phyloP scores from a whole-genome alignment of 1,284 basidiomycete species.

The Ceratobasidium sp. region DNA sequence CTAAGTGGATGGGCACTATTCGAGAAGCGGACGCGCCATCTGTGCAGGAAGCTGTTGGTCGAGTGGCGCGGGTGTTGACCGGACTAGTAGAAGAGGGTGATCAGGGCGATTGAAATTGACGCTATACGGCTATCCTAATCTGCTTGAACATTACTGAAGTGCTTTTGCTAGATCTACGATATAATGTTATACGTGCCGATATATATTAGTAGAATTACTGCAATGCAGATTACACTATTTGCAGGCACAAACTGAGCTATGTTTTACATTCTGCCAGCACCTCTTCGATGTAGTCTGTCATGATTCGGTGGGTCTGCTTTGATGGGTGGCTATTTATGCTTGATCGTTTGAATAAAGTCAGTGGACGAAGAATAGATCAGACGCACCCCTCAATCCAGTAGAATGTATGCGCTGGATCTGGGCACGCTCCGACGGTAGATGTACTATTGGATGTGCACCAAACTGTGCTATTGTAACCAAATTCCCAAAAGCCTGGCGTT shows the following conservation, averaged over 20 bases:
- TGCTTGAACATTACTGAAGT: no score
- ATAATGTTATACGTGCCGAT: no score
- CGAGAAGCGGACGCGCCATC: slow-evolving; percentile 55
- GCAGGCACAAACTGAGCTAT: background rate
- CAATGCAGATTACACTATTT: background rate
- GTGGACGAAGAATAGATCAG: background rate
- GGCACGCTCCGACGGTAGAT: slow-evolving; percentile 21
- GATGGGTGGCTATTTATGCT: slow-evolving; percentile 9
- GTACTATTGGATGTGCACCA: slow-evolving; percentile 30
- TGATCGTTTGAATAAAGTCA: background rate
- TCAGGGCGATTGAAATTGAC: slow-evolving; percentile 25
- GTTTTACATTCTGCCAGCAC: background rate
- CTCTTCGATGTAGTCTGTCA: slow-evolving; percentile 31
- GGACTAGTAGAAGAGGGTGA: slow-evolving; percentile 49
- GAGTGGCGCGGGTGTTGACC: slow-evolving; percentile 51
- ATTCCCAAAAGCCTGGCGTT: slow-evolving; percentile 21
- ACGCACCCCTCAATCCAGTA: slow-evolving; percentile 37
- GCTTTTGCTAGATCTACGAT: no score
- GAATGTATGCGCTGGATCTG: slow-evolving; percentile 38
- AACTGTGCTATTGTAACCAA: slow-evolving; percentile 29
- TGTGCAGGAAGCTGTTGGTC: slow-evolving; percentile 56
- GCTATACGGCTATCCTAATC: no score
- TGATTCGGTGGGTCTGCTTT: slow-evolving; percentile 32
- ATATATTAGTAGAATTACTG: no score
- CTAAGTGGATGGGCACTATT: slow-evolving; percentile 74